Conservation (phyloP, 441 rosid species). For the Eruca vesicaria region DNA sequence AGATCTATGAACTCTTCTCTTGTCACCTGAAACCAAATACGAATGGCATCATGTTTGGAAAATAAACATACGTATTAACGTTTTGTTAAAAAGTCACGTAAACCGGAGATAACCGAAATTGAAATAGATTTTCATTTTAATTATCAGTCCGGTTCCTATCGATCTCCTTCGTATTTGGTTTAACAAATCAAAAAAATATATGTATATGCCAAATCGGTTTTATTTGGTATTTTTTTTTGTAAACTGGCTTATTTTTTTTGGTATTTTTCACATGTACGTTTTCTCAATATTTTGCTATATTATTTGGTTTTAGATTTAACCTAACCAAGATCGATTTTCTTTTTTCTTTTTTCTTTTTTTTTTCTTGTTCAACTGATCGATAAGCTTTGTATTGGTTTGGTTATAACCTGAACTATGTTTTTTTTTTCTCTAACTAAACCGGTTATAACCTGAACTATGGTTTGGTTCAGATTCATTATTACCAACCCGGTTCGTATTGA, state of each 20-base stretch:
- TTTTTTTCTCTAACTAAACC: constrained; percentile 9
- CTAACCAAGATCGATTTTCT: not conserved
- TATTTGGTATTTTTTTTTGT: not conserved
- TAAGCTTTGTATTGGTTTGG: not conserved
- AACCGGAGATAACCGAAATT: not conserved
- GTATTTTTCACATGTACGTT: not conserved
- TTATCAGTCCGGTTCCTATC: not conserved
- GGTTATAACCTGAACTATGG: not conserved
- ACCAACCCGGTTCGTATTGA: not conserved
- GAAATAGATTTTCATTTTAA: not conserved
- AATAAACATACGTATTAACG: not conserved
- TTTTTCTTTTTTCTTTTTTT: no score
- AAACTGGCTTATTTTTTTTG: no score
- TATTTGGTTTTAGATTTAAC: not conserved
- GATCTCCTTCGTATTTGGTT: not conserved
- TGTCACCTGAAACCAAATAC: constrained; percentile 45
- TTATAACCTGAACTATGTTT: no score
- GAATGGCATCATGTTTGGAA: not conserved
- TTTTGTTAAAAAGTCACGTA: not conserved
- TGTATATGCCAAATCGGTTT: not conserved
- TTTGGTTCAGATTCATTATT: not conserved
- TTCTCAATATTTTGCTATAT: not conserved
- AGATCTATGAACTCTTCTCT: constrained; percentile 65
- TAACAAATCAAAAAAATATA: not conserved
- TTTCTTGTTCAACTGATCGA: no score